Conservation (phyloP, 257 asterid genomes). For the Leonotis leonurus region DNA sequence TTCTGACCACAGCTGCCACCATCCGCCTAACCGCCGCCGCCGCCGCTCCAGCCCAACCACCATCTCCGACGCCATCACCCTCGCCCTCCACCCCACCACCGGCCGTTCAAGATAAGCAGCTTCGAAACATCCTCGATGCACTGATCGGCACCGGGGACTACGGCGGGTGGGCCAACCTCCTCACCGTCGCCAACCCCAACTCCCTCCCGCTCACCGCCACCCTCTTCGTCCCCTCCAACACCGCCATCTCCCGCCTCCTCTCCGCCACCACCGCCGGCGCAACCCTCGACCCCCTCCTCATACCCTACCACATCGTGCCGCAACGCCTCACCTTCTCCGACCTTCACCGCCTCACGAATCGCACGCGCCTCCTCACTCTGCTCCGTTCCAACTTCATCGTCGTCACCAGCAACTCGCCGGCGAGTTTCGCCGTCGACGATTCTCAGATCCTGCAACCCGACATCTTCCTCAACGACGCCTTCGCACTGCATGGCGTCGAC, state of each 20-base stretch:
- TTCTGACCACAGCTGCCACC: constrained; percentile 19
- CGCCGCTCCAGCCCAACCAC: constrained; percentile 4
- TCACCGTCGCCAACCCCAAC: constrained; percentile 42
- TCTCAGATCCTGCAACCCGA: constrained; percentile 43
- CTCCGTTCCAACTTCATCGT: constrained; percentile 41
- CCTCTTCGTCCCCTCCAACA: constrained; percentile 52
- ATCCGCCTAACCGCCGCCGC: not conserved
- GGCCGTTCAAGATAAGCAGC: constrained; percentile 28
- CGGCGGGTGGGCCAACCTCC: constrained; percentile 50
- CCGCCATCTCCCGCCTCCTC: constrained; percentile 36
- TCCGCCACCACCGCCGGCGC: constrained; percentile 12
- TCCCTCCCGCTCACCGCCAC: constrained; percentile 54
- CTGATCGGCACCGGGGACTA: constrained; percentile 50
- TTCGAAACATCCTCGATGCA: constrained; percentile 45
- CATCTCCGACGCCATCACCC: constrained; percentile 10
- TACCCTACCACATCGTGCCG: constrained; percentile 61
- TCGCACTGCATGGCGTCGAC: constrained; percentile 52
- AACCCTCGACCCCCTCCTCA: constrained; percentile 35
- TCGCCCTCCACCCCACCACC: constrained; percentile 7
- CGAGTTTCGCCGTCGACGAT: constrained; percentile 45
- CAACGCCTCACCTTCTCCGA: constrained; percentile 62
- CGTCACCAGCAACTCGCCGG: constrained; percentile 40
- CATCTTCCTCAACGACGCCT: constrained; percentile 27
- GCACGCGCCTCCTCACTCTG: constrained; percentile 57
- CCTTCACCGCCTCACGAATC: constrained; percentile 17